phyloP scores from a whole-genome alignment of 2,329 filamentous ascomycete species.

The Mycogone perniciosa region DNA sequence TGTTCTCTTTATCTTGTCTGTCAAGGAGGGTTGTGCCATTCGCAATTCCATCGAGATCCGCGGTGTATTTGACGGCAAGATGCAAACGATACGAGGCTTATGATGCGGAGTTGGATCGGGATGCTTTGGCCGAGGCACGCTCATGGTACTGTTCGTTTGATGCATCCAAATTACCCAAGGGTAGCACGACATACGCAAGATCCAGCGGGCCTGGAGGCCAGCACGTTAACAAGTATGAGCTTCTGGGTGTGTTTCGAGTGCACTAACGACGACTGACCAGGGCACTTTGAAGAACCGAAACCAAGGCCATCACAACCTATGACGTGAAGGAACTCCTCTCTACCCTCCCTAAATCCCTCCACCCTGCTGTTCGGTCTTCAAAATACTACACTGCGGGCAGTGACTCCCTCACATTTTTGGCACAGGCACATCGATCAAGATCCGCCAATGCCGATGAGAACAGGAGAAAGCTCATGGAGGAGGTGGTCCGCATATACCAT shows the following conservation, averaged over 20 bases:
- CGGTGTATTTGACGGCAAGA: slow-evolving; percentile 12
- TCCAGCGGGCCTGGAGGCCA: slow-evolving; percentile 57
- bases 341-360: slow-evolving; percentile 42
- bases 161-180: slow-evolving; percentile 39
- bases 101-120: slow-evolving; percentile 43
- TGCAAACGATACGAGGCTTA: slow-evolving; percentile 40
- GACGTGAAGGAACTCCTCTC: slow-evolving; percentile 39
- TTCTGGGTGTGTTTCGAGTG: neutral
- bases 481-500: slow-evolving; percentile 42
- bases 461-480: slow-evolving; percentile 41
- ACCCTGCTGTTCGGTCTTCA: slow-evolving; percentile 40
- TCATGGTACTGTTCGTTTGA: slow-evolving; percentile 44
- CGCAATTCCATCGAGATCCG: slow-evolving; percentile 5
- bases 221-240: slow-evolving; percentile 54
- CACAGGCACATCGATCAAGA: slow-evolving; percentile 48
- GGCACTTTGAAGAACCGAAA: slow-evolving; percentile 45
- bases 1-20: neutral
- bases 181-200: slow-evolving; percentile 48
- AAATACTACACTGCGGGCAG: slow-evolving; percentile 47
- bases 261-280: slow-evolving; percentile 39
- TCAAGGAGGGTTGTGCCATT: neutral
- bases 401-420: slow-evolving; percentile 49
- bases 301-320: slow-evolving; percentile 52
- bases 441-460: slow-evolving; percentile 49
- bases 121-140: slow-evolving; percentile 45